Evolutionary conservation across 345 rosid genomes (phyloP).

Genomic region (Aquilaria sinensis): DNA sequence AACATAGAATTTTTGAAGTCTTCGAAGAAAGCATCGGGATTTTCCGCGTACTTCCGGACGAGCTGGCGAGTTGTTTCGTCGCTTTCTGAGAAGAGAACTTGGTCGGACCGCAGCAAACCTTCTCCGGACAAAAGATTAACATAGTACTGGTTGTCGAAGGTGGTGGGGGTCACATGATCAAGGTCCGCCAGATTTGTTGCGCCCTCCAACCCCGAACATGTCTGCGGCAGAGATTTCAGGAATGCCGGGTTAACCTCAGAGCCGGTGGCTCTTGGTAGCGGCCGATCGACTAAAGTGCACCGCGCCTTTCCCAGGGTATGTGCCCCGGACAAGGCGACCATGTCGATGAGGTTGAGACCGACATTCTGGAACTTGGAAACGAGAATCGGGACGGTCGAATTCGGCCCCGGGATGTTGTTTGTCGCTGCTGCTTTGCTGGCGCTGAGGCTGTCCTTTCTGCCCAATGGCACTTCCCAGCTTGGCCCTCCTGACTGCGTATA

Average conservation of each 20-base stretch:
- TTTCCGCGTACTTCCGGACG: slow-evolving; percentile 46
- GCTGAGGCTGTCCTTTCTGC: slow-evolving; percentile 55
- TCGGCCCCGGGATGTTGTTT: slow-evolving; percentile 62
- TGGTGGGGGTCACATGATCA: slow-evolving; percentile 62
- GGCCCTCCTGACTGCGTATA: slow-evolving; percentile 76
- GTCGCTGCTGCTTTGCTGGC: slow-evolving; percentile 69
- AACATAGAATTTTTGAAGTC: slow-evolving; percentile 64
- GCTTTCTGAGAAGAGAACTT: slow-evolving; percentile 42
- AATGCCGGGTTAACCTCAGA: slow-evolving; percentile 42
- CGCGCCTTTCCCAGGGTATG: slow-evolving; percentile 81
- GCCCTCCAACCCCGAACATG: slow-evolving; percentile 32
- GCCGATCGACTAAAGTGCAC: slow-evolving; percentile 55
- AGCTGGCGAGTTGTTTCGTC: slow-evolving; percentile 35
- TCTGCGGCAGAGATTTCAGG: slow-evolving; percentile 56
- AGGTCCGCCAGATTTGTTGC: slow-evolving; percentile 43
- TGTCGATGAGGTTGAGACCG: slow-evolving; percentile 58
- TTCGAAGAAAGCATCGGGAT: slow-evolving; percentile 45
- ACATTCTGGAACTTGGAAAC: slow-evolving; percentile 57
- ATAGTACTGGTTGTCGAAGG: slow-evolving; percentile 83
- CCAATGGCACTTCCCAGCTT: slow-evolving; percentile 74
- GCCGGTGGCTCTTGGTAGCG: slow-evolving; percentile 38
- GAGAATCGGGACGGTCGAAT: slow-evolving; percentile 49
- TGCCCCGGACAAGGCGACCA: slow-evolving; percentile 84
- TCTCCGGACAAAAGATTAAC: slow-evolving; percentile 66
- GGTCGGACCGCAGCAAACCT: slow-evolving; percentile 81